Conservation (phyloP, 2,329 filamentous ascomycete genomes). For the Pezicula rhizophila region DNA sequence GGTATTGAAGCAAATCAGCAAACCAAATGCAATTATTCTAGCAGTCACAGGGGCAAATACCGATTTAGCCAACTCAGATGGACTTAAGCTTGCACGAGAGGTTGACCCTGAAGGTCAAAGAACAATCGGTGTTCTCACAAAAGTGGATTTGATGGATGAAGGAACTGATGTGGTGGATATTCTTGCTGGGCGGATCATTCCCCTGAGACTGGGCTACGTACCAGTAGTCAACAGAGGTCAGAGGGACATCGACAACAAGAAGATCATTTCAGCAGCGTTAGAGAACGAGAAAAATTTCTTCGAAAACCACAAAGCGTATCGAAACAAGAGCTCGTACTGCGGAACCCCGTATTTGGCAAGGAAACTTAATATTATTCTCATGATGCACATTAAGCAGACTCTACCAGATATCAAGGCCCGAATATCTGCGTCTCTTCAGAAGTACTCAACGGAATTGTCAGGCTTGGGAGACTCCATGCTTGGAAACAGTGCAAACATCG, state of each 20-base stretch:
- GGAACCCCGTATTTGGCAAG: slow-evolving; percentile 94
- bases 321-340: slow-evolving; percentile 98
- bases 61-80: slow-evolving; percentile 97
- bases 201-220: slow-evolving; percentile 87
- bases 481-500: slow-evolving; percentile 91
- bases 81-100: slow-evolving; percentile 90
- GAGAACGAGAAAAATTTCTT: slow-evolving; percentile 97
- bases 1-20: slow-evolving; percentile 97
- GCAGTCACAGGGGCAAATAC: slow-evolving; percentile 96
- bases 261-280: slow-evolving; percentile 82
- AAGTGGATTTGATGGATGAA: slow-evolving; percentile 98
- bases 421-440: slow-evolving; percentile 88
- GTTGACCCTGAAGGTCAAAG: slow-evolving; percentile 96
- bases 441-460: slow-evolving; percentile 77
- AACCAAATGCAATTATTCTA: slow-evolving; percentile 95
- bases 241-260: slow-evolving; percentile 97
- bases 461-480: slow-evolving; percentile 89
- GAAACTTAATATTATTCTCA: slow-evolving; percentile 96
- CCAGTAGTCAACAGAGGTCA: slow-evolving; percentile 97
- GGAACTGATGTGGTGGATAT: slow-evolving; percentile 98
- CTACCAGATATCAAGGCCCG: slow-evolving; percentile 97
- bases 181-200: slow-evolving; percentile 93
- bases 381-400: slow-evolving; percentile 99
- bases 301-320: slow-evolving; percentile 96
- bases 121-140: slow-evolving; percentile 96